Conservation (phyloP, 495 filamentous ascomycete species). For the Penicillium chermesinum region DNA sequence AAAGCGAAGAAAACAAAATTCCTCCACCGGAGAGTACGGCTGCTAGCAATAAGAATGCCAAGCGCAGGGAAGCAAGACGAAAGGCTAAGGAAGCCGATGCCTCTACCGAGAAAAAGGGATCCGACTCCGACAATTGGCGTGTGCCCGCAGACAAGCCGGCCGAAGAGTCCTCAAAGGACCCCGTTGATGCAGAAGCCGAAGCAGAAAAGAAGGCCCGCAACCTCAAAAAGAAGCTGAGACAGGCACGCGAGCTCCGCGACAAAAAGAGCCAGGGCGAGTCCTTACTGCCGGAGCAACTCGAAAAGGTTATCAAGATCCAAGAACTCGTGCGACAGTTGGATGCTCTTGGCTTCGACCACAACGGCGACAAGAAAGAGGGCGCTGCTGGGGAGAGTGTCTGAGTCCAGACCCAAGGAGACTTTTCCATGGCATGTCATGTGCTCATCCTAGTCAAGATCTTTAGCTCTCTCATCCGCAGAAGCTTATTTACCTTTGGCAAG, state of each 20-base stretch:
- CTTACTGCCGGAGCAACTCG: slow-evolving; percentile 89
- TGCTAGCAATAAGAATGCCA: slow-evolving; percentile 85
- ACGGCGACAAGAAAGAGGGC: slow-evolving; percentile 48
- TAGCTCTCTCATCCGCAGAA: neutral
- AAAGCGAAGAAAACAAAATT: slow-evolving; percentile 44
- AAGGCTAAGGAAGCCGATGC: slow-evolving; percentile 63
- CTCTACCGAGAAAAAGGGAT: slow-evolving; percentile 36
- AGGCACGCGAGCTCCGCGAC: slow-evolving; percentile 82
- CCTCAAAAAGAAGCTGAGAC: slow-evolving; percentile 92
- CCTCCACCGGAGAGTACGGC: slow-evolving; percentile 40
- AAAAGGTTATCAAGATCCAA: slow-evolving; percentile 94
- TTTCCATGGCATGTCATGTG: neutral
- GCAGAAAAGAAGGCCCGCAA: slow-evolving; percentile 89
- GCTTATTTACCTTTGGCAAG: neutral
- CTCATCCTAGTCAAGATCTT: neutral
- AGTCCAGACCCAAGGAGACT: neutral
- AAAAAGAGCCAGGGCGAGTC: slow-evolving; percentile 84
- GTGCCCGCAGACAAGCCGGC: slow-evolving; percentile 20
- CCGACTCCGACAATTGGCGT: slow-evolving; percentile 29
- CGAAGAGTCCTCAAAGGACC: slow-evolving; percentile 29
- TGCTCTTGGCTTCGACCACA: slow-evolving; percentile 72
- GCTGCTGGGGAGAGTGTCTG: slow-evolving; percentile 10
- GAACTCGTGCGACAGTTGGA: slow-evolving; percentile 89
- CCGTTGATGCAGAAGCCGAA: slow-evolving; percentile 64
- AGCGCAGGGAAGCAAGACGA: slow-evolving; percentile 81